phyloP scores from a whole-genome alignment of 148 eudicot species.

The Spergularia bocconei region DNA sequence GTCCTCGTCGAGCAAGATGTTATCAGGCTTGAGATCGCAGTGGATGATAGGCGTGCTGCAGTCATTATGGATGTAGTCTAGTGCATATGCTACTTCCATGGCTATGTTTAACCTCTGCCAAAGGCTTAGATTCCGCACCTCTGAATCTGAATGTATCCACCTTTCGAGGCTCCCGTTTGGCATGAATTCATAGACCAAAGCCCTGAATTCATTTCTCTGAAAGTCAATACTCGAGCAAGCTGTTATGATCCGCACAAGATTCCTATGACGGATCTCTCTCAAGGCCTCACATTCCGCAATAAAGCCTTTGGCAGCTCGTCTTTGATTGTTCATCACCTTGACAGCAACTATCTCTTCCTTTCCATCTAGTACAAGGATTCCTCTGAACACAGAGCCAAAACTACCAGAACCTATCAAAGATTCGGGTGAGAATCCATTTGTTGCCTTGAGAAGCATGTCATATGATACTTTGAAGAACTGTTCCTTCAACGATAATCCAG shows the following conservation, averaged over 20 bases:
- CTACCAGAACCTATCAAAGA: conserved; percentile 22
- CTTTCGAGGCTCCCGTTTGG: conserved; percentile 26
- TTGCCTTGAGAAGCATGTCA: neutral
- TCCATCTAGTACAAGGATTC: neutral
- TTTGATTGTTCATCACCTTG: conserved; percentile 24
- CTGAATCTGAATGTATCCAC: conserved; percentile 16
- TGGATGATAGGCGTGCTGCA: conserved; percentile 6
- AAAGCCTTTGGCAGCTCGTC: conserved; percentile 11
- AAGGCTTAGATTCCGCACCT: conserved; percentile 18
- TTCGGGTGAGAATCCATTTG: conserved; percentile 11
- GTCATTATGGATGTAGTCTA: conserved; percentile 16
- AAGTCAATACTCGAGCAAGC: conserved; percentile 25
- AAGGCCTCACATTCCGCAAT: conserved; percentile 26
- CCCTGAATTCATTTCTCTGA: conserved; percentile 20
- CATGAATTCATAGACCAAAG: conserved; percentile 28
- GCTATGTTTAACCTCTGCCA: conserved; percentile 24
- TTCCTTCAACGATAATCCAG: neutral
- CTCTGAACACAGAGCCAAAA: conserved; percentile 19
- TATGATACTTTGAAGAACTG: conserved; percentile 17
- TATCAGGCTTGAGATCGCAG: conserved; percentile 16
- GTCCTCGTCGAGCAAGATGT: neutral
- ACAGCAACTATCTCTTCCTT: conserved; percentile 3
- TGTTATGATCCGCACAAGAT: too few relatives aligned
- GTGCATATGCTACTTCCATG: conserved; percentile 13
- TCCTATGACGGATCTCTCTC: conserved; percentile 11